These are phyloP conservation scores for Dendrobium chrysotoxum DNA, from an alignment of 106 monocot genomes.

Conservation along the genomic window DNA sequence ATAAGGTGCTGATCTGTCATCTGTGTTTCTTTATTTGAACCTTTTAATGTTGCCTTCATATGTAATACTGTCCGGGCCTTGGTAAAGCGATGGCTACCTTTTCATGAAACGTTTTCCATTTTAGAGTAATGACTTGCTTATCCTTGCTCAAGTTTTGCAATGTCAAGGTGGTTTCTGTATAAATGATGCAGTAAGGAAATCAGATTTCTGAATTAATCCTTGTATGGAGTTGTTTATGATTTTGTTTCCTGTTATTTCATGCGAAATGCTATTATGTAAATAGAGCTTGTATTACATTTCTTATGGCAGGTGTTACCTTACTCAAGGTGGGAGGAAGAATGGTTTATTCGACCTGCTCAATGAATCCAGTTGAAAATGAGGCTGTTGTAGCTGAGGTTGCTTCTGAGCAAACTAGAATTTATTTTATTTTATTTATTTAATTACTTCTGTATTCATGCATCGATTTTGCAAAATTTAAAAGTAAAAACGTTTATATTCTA, in stretches of 20 bases:
- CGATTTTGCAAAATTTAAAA: neutral
- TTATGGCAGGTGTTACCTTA: conserved; percentile 64
- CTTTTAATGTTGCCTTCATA: neutral
- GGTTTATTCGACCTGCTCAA: conserved; percentile 97
- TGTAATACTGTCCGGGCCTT: neutral
- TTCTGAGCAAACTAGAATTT: neutral
- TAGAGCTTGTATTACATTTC: conserved; percentile 8
- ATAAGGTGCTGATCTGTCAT: neutral
- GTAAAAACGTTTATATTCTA: neutral
- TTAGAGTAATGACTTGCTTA: neutral
- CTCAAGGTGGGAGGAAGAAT: conserved; percentile 95
- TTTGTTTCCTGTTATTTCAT: neutral
- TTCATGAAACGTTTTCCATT: neutral
- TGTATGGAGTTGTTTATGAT: neutral
- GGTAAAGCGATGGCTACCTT: neutral
- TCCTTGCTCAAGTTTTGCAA: neutral
- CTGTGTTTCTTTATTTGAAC: neutral
- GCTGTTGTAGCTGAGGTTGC: conserved; percentile 91
- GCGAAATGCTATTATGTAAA: neutral
- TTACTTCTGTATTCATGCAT: neutral
- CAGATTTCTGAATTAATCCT: neutral
- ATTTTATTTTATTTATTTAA: neutral
- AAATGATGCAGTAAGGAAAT: neutral
- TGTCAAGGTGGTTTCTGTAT: neutral
- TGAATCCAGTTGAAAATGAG: conserved; percentile 99